Base-by-base conservation (phyloP, 208 protist genomes). In the Leishmania martiniquensis region DNA sequence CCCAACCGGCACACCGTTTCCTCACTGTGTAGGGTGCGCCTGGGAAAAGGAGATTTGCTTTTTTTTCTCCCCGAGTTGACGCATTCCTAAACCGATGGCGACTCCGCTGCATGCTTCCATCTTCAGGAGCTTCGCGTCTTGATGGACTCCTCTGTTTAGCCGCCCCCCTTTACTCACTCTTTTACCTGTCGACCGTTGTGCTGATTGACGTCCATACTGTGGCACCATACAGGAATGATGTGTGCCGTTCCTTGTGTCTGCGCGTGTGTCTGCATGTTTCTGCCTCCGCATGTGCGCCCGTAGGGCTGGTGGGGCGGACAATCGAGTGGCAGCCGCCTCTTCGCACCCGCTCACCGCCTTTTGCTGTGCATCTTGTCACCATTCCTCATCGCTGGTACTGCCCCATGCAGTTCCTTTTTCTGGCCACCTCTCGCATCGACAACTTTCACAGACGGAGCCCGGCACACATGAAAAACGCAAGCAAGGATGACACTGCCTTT, bases 371-470 rank as follows among this genome's bases (percentile, higher is more conserved):
- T 37, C 2, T 37, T 6, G 17, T 9, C 6, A 1, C 44, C 63
- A 32, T 22, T 17, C 25, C 7, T 1, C 22, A 25, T 15, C 20
- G 20, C 20, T 0, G 52, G 49, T 32, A 7, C 4, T 75, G 10
- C 22, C 37, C n/a, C 54, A 44, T 75, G 82, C 73, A 85, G 60
- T 85, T 75, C 65, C 63, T 74, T 47, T 65, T 82, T 17, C 32
- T 80, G 13, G 67, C 59, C 9, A 68, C 54, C 2, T 55, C 67
- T 1, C 52, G 55, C 20, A 72, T 77, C 1, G 63, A 75, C n/a
- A 51, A 42, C 42, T 72, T 81, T 39, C 72, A 81, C 13, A 73
- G 42, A 51, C 82, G 77, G 84, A 73, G 54, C 44, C 78, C 78
- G 37, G 12, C 66, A 6, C 22, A 51, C 4, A 49, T 77, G 1